Evolutionary conservation across 169 alveolate species (phyloP).

Genomic region (Cystoisospora suis): DNA sequence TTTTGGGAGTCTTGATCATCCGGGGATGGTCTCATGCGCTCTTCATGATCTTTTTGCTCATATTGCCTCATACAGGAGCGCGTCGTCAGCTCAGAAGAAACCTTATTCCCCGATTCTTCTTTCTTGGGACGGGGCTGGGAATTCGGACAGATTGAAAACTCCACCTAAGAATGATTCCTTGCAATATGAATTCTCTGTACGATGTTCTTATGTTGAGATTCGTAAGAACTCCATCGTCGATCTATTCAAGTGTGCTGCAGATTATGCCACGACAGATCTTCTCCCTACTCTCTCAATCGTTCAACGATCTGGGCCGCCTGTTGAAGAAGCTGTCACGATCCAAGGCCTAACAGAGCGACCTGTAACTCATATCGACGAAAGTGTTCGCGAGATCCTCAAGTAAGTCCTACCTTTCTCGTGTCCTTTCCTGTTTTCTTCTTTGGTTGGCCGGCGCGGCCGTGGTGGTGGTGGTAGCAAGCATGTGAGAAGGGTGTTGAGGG

Average conservation of each 20-base stretch:
- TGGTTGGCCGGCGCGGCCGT: background rate
- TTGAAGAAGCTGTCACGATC: background rate
- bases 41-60: slow-evolving; percentile 48
- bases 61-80: slow-evolving; percentile 49
- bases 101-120: slow-evolving; percentile 7
- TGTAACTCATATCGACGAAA: slow-evolving; percentile 12
- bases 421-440: background rate
- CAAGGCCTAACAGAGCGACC: slow-evolving; percentile 33
- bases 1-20: slow-evolving; percentile 47
- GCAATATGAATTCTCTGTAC: slow-evolving; percentile 31
- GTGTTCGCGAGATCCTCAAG: slow-evolving; percentile 21
- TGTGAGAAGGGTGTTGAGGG: too few relatives aligned
- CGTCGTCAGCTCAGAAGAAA: background rate
- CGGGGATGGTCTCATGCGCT: slow-evolving; percentile 41
- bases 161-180: background rate
- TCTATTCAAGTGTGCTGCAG: slow-evolving; percentile 30
- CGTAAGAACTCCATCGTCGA: slow-evolving; percentile 40
- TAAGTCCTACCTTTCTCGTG: background rate
- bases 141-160: background rate
- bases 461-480: background rate
- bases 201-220: slow-evolving; percentile 40
- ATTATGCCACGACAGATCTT: slow-evolving; percentile 35
- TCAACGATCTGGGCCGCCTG: background rate
- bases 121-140: background rate
- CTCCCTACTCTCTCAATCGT: slow-evolving; percentile 25